phyloP scores from a whole-genome alignment of 2,329 filamentous ascomycete species.

The Aspergillus japonicus region DNA sequence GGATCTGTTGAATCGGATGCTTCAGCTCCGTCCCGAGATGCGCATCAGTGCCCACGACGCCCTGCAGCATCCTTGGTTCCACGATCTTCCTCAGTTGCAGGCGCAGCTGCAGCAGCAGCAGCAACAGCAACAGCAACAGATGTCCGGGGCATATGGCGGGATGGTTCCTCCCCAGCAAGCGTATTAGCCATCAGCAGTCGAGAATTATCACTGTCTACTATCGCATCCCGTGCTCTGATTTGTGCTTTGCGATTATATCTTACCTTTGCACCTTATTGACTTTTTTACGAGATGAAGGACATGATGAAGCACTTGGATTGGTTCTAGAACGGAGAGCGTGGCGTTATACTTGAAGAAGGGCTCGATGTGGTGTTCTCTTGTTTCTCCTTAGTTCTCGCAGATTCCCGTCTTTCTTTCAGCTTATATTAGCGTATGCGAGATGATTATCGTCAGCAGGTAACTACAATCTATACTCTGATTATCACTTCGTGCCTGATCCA shows the following conservation, averaged over 20 bases:
- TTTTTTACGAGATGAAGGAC: conserved; percentile 12
- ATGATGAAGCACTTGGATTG: conserved; percentile 29
- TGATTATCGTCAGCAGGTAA: background rate
- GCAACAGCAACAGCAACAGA: conserved; percentile 39
- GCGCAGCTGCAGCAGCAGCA: conserved; percentile 46
- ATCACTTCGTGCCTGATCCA: background rate
- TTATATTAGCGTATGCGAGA: background rate
- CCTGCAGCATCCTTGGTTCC: conserved; percentile 89
- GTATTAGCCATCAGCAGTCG: conserved; percentile 24
- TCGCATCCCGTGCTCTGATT: background rate
- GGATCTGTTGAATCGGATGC: conserved; percentile 83
- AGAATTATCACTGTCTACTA: background rate
- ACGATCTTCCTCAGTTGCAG: conserved; percentile 58
- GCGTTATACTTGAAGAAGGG: conserved; percentile 12
- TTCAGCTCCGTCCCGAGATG: conserved; percentile 88
- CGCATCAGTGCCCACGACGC: conserved; percentile 85
- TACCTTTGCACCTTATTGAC: background rate
- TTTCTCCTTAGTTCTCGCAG: background rate
- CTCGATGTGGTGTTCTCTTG: conserved; percentile 2
- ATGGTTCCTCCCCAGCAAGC: conserved; percentile 39
- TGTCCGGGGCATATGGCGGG: conserved; percentile 40
- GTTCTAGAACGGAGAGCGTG: conserved; percentile 29
- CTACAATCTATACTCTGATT: background rate
- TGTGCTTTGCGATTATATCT: conserved; percentile 2
- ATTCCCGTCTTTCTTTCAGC: background rate